Base-by-base conservation (phyloP, 1,284 basidiomycete genomes). In the Boletus sp. region DNA sequence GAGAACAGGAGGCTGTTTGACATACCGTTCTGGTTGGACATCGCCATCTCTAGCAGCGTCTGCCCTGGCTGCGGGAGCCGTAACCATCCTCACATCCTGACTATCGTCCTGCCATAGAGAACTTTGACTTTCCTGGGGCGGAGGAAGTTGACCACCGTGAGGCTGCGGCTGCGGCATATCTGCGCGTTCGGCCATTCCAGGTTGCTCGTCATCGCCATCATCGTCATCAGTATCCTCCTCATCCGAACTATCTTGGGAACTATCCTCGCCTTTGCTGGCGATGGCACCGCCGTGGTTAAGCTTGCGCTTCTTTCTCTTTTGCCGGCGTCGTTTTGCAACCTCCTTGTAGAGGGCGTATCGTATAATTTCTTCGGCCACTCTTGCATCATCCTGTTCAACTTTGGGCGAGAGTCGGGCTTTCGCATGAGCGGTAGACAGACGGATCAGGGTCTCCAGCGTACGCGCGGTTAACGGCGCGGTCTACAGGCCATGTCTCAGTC, bases 281-380 rank as follows among this genome's bases (percentile, higher is more conserved):
- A 55, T 67, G 7, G 62, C 13, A 72, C 76, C 49, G 65, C 78
- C 36, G 78, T 82, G 52, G 72, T 80, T 86, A 51, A 90, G 76
- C 71, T 88, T 92, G 62, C 88, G 79, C 69, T 87, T 88, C 74
- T 91, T 91, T 50, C 80, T 73, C 64, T 75, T 82, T 58, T 60
- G 63, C 22, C 74, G 81, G 59, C 78, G 78, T 64, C 78, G 82
- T 64, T 89, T 91, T 44, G 93, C 79, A 16, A 99, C 95, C 67
- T 99, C 96, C 66, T 95, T 96, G 82, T 95, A 99, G 26, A 99
- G 80, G 1, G 96, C 96, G 68, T 93, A 99, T 17, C 95, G 88
- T 61, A 99, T 84, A 59, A 99, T 95, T 61, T 88, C 88, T 67
- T 99, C 94, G 2, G 95, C 96, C 26, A 88, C 85, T 61, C 80